Conservation (phyloP, 805 yeast genomes). For the Myxozyma nipponensis region DNA sequence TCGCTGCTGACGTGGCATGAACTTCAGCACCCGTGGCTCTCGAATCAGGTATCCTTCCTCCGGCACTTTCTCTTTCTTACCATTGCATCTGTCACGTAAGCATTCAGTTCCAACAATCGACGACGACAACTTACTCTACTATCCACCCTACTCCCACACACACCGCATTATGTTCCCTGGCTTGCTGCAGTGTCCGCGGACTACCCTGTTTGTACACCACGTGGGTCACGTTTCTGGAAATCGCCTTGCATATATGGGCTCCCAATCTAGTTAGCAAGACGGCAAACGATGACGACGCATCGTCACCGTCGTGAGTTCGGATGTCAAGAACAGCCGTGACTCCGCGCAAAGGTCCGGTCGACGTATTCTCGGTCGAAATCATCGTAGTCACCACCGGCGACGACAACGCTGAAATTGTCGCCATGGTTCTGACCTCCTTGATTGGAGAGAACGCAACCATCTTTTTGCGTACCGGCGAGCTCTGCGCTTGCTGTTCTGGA, state of each 20-base stretch:
- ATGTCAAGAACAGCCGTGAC: conserved; percentile 26
- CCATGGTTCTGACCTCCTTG: too few species aligned
- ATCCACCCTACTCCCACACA: conserved; percentile 27
- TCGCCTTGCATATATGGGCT: conserved; percentile 16
- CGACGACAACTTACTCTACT: conserved; percentile 24
- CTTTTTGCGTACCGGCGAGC: too few species aligned
- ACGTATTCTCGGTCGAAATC: too few species aligned
- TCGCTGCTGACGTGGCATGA: not conserved
- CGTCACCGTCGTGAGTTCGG: conserved; percentile 21
- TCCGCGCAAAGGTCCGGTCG: conserved; percentile 15
- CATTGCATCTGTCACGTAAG: conserved; percentile 8
- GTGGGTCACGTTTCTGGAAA: conserved; percentile 22
- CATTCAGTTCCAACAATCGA: not conserved
- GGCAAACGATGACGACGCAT: conserved; percentile 24
- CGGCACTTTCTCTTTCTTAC: conserved; percentile 1
- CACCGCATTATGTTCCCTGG: conserved; percentile 5
- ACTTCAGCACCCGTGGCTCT: not conserved
- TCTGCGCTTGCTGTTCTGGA: too few species aligned
- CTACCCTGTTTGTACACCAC: conserved; percentile 26
- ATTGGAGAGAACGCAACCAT: too few species aligned
- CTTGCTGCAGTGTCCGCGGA: conserved; percentile 17
- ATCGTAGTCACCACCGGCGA: too few species aligned
- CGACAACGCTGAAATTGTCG: too few species aligned
- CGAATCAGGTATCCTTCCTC: conserved; percentile 16
- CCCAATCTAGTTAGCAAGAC: conserved; percentile 22